Percentiles rank a stretch among this genome's conserved stretches.
Evolutionary conservation across 2,329 filamentous ascomycete genomes (phyloP).

Genomic region (Fusarium coffeatum): DNA sequence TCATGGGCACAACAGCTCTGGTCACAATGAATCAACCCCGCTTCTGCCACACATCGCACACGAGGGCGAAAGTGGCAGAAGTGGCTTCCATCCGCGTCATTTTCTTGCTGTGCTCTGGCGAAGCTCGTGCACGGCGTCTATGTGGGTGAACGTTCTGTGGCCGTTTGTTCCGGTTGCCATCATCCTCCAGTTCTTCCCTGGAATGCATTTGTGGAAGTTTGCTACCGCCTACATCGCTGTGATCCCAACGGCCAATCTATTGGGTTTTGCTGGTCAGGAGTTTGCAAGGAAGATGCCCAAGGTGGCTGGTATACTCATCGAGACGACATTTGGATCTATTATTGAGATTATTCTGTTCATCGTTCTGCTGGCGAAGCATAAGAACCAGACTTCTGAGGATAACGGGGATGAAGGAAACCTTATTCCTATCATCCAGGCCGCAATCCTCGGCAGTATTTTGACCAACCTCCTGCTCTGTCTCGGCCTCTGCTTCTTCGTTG

Average conservation of each 20-base stretch:
- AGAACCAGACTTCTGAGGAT: slow-evolving; percentile 12
- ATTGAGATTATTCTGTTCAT: slow-evolving; percentile 78
- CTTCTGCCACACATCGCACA: slow-evolving; percentile 46
- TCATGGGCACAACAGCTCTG: slow-evolving; percentile 6
- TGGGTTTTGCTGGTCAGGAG: slow-evolving; percentile 64
- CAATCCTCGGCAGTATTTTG: slow-evolving; percentile 75
- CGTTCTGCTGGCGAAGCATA: slow-evolving; percentile 62
- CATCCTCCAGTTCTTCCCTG: slow-evolving; percentile 53
- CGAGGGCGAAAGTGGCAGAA: slow-evolving; percentile 60
- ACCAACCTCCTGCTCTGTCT: slow-evolving; percentile 76
- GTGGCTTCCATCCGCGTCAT: slow-evolving; percentile 56
- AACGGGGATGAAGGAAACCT: slow-evolving; percentile 51
- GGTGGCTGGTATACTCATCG: slow-evolving; percentile 65
- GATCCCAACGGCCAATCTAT: slow-evolving; percentile 61
- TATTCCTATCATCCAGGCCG: slow-evolving; percentile 74
- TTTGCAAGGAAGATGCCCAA: slow-evolving; percentile 74
- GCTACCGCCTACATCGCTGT: slow-evolving; percentile 61
- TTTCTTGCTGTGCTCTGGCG: slow-evolving; percentile 58
- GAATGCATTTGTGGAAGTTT: slow-evolving; percentile 58
- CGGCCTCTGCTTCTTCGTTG: slow-evolving; percentile 74
- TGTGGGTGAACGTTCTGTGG: slow-evolving; percentile 61
- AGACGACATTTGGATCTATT: slow-evolving; percentile 68
- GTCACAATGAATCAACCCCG: slow-evolving; percentile 44
- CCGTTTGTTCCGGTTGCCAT: slow-evolving; percentile 61
- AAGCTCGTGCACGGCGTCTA: slow-evolving; percentile 58